Evolutionary conservation across 306 rosid species (phyloP), one percentile per base, ranked within the genome.

Genomic region (Sicyos edulis): DNA sequence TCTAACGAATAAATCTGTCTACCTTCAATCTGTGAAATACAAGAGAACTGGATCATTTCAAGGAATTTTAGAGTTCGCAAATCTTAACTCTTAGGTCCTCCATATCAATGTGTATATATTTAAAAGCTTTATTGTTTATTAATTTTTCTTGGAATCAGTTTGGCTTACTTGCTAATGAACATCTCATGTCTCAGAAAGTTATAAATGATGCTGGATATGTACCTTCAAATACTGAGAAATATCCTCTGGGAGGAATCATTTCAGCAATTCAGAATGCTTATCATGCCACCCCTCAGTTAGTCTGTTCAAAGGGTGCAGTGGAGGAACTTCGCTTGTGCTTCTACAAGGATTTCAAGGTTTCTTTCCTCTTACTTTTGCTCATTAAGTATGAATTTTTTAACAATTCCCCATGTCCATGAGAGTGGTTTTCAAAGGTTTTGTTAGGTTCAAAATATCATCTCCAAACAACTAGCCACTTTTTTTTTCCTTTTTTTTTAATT

Each of bases 231-330:
- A 74, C 91, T 40, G 97, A 93, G 77, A 91, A 86, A 71, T 93
- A 93, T 82, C 97, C 99, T 53, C 85, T 86, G 61, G 95, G 97
- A 74, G 99, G 97, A 81, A 87, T 91, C 79, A 67, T 91, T 68
- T 72, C 97, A 70, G 92, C 99, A 77, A 83, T 93, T 76, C 85
- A 93, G 86, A 93, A 93, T 82, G 97, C 92, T 81, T 93, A 89
- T 84, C 95, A 81, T 17, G 26, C 74, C 53, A 77, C 99, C 80
- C 99, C 99, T 66, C 16, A 6, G 82, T 67, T 93, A 59, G 54
- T 54, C 65, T 93, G 99, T 87, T 79, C 82, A 59, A 76, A 80
- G 29, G 99, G 69, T 75, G 73, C 95, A 15, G 37, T 93, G 66
- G 75, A 82, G 86, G 99, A 93, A 85, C 89, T 93, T 73, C 78